phyloP scores from a whole-genome alignment of 306 rosid species.

The Casuarina equisetifolia region DNA sequence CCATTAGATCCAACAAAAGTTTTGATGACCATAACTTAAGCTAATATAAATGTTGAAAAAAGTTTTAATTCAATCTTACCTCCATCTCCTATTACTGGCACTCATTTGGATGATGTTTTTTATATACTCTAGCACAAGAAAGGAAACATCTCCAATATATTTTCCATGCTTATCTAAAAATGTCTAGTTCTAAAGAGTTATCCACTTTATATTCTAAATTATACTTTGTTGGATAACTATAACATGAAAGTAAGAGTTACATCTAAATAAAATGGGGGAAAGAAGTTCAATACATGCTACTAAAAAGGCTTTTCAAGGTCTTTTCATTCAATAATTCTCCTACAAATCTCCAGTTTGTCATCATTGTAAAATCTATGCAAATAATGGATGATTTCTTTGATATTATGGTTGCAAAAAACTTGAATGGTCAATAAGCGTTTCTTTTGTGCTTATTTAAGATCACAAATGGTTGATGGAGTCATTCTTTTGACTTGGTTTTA shows the following conservation, averaged over 20 bases:
- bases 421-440: slow-evolving; percentile 71
- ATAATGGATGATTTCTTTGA: slow-evolving; percentile 92
- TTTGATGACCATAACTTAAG: slow-evolving; percentile 47
- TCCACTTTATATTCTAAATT: slow-evolving; percentile 70
- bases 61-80: slow-evolving; percentile 42
- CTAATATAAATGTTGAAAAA: slow-evolving; percentile 56
- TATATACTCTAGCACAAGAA: slow-evolving; percentile 53
- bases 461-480: no score
- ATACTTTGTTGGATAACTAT: slow-evolving; percentile 62
- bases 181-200: slow-evolving; percentile 84
- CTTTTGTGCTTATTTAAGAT: not conserved
- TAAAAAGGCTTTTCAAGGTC: slow-evolving; percentile 72
- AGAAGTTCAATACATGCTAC: slow-evolving; percentile 51
- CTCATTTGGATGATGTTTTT: slow-evolving; percentile 65
- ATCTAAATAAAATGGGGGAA: slow-evolving; percentile 41
- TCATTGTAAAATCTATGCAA: slow-evolving; percentile 90
- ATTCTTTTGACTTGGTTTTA: slow-evolving; percentile 2
- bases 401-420: slow-evolving; percentile 91
- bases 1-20: slow-evolving; percentile 44
- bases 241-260: slow-evolving; percentile 46
- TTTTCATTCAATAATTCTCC: slow-evolving; percentile 85
- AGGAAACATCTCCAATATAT: slow-evolving; percentile 47
- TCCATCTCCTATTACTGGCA: slow-evolving; percentile 73
- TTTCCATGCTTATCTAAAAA: slow-evolving; percentile 63
- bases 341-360: slow-evolving; percentile 97